phyloP scores from a whole-genome alignment of 2,329 filamentous ascomycete species.

The Colletotrichum falcatum region DNA sequence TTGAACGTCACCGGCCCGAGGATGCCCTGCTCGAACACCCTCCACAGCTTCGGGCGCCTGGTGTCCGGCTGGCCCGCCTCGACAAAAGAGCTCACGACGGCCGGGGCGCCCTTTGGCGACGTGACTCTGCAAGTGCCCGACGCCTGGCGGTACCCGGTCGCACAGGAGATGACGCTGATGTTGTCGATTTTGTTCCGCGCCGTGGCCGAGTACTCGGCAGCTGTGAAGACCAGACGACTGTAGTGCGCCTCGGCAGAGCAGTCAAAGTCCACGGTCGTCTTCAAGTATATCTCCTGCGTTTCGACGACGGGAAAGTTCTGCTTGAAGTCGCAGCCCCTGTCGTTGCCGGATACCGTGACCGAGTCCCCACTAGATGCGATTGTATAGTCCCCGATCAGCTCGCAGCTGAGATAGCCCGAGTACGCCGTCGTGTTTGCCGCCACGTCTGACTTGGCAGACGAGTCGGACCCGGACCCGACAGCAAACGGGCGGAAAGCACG shows the following conservation, averaged over 20 bases:
- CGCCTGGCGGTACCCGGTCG: conserved; percentile 4
- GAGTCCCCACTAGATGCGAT: neutral
- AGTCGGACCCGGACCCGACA: no score
- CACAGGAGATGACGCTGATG: conserved; percentile 28
- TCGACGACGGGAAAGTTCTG: conserved; percentile 6
- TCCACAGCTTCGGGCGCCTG: conserved; percentile 8
- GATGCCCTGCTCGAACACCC: conserved; percentile 16
- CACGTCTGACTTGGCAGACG: neutral
- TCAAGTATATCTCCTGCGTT: conserved; percentile 10
- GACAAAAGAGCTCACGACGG: conserved; percentile 3
- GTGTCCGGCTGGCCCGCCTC: neutral
- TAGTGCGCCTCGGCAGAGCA: conserved; percentile 13
- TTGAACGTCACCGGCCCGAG: conserved; percentile 5
- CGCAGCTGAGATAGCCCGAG: conserved; percentile 17
- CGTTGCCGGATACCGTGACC: neutral
- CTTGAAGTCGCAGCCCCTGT: conserved; percentile 13
- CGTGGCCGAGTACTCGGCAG: neutral
- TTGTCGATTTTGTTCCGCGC: neutral
- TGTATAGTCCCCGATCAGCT: conserved; percentile 13
- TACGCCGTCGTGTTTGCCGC: conserved; percentile 14
- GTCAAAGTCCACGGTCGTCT: conserved; percentile 1
- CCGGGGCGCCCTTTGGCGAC: neutral
- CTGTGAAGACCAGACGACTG: conserved; percentile 20
- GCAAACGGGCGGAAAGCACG: conserved; percentile 14
- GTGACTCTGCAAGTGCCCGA: neutral